Conservation (phyloP, 2,329 filamentous ascomycete genomes). For the Microsporum canis region DNA sequence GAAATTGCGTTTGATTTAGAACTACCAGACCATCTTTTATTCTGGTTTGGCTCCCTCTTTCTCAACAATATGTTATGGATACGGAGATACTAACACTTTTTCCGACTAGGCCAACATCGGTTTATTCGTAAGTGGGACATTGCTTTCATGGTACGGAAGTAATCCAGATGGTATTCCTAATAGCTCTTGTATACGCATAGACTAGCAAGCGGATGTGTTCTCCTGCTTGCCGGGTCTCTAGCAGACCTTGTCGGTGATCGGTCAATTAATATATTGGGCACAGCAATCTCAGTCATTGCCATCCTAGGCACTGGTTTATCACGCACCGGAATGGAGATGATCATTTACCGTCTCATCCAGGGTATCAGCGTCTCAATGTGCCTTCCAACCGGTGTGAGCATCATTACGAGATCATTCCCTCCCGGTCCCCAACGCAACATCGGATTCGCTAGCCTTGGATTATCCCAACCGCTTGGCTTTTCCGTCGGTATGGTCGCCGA, state of each 20-base stretch:
- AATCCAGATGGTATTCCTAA: conserved; percentile 9
- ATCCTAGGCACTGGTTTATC: conserved; percentile 33
- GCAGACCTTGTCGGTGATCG: conserved; percentile 39
- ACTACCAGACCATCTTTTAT: conserved; percentile 16
- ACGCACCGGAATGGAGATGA: conserved; percentile 30
- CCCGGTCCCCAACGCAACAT: conserved; percentile 38
- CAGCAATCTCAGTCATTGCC: conserved; percentile 31
- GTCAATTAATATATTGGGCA: conserved; percentile 37
- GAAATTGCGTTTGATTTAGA: conserved; percentile 29
- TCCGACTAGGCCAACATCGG: conserved; percentile 9
- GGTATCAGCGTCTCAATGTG: conserved; percentile 37
- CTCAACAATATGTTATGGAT: neutral
- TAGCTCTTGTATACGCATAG: conserved; percentile 22
- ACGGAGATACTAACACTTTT: neutral
- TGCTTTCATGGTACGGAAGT: neutral
- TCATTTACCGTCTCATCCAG: conserved; percentile 36
- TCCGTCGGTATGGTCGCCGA: conserved; percentile 39
- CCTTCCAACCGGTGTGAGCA: conserved; percentile 37
- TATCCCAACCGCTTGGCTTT: conserved; percentile 41
- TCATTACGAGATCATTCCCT: conserved; percentile 38
- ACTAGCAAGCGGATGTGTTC: conserved; percentile 32
- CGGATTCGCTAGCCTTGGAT: conserved; percentile 40
- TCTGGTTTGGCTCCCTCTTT: conserved; percentile 7
- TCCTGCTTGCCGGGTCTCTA: conserved; percentile 39
- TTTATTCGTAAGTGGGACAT: conserved; percentile 5